Evolutionary conservation across 257 asterid genomes (phyloP).

Genomic region (Prunella vulgaris): DNA sequence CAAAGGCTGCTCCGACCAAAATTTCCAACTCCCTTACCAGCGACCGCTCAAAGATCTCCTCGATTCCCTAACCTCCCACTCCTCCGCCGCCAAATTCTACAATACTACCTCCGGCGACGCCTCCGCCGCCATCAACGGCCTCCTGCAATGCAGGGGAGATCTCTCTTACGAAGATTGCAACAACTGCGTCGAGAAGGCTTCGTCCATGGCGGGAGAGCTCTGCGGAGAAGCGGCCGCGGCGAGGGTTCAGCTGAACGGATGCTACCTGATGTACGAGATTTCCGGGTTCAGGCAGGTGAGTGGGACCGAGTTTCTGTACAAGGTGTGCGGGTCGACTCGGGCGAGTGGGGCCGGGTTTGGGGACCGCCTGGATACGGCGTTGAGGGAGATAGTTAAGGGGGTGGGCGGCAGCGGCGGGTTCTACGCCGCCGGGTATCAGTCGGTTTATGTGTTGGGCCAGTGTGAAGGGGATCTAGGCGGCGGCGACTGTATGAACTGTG

Average conservation of each 20-base stretch:
- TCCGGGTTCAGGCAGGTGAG: slow-evolving; percentile 47
- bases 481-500: slow-evolving; percentile 72
- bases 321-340: slow-evolving; percentile 64
- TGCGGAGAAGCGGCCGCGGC: slow-evolving; percentile 61
- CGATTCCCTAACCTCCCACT: slow-evolving; percentile 42
- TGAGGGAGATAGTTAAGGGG: slow-evolving; percentile 59
- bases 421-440: slow-evolving; percentile 57
- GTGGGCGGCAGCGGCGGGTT: slow-evolving; percentile 49
- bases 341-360: slow-evolving; percentile 60
- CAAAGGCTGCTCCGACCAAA: slow-evolving; percentile 87
- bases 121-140: slow-evolving; percentile 46
- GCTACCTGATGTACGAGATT: slow-evolving; percentile 56
- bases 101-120: slow-evolving; percentile 45
- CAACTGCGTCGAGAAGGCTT: slow-evolving; percentile 40
- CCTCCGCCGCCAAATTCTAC: slow-evolving; percentile 59
- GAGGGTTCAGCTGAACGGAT: slow-evolving; percentile 63
- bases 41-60: slow-evolving; percentile 43
- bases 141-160: slow-evolving; percentile 82
- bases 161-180: slow-evolving; percentile 49
- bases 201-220: slow-evolving; percentile 32
- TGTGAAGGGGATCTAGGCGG: slow-evolving; percentile 72
- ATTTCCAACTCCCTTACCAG: slow-evolving; percentile 46
- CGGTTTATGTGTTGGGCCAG: slow-evolving; percentile 79
- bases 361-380: slow-evolving; percentile 49
- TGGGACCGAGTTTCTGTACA: slow-evolving; percentile 51